Conservation (phyloP, 495 filamentous ascomycete species). For the Cercophora newfieldiana region DNA sequence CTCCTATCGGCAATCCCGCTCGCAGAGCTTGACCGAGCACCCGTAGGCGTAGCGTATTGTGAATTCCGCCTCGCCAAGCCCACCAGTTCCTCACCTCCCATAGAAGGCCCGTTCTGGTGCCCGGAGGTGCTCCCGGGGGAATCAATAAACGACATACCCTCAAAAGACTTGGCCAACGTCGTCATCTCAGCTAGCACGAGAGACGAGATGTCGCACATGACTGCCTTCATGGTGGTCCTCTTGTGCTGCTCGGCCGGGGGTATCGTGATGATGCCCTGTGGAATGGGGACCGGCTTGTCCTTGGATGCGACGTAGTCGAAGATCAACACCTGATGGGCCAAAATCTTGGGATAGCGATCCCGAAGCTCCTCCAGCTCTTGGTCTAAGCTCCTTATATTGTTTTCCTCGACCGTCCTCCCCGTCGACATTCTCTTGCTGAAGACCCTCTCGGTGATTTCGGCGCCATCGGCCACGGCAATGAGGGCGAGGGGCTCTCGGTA, state of each 20-base stretch:
- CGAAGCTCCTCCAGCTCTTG: conserved; percentile 68
- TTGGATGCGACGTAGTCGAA: conserved; percentile 63
- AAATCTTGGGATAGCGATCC: conserved; percentile 69
- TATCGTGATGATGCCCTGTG: conserved; percentile 66
- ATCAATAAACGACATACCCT: conserved; percentile 75
- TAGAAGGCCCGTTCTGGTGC: conserved; percentile 36
- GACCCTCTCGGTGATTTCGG: conserved; percentile 52
- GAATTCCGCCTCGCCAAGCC: conserved; percentile 53
- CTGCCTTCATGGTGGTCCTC: conserved; percentile 88
- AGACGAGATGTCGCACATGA: conserved; percentile 90
- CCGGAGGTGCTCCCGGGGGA: conserved; percentile 59
- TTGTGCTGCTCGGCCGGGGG: conserved; percentile 70
- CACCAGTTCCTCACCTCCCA: conserved; percentile 38
- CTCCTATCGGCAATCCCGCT: conserved; percentile 47
- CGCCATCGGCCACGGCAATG: conserved; percentile 75
- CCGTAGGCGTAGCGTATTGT: conserved; percentile 46
- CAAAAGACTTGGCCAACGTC: conserved; percentile 79
- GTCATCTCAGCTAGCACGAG: conserved; percentile 84
- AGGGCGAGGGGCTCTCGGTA: conserved; percentile 78
- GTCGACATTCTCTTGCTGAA: conserved; percentile 50
- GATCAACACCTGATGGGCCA: conserved; percentile 75
- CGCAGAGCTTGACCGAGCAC: conserved; percentile 51
- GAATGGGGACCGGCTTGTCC: conserved; percentile 49
- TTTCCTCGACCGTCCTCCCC: conserved; percentile 46
- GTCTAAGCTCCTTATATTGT: conserved; percentile 55